Base-by-base conservation (phyloP, 1,139 yeast genomes). In the Kluyveromyces sp. region DNA sequence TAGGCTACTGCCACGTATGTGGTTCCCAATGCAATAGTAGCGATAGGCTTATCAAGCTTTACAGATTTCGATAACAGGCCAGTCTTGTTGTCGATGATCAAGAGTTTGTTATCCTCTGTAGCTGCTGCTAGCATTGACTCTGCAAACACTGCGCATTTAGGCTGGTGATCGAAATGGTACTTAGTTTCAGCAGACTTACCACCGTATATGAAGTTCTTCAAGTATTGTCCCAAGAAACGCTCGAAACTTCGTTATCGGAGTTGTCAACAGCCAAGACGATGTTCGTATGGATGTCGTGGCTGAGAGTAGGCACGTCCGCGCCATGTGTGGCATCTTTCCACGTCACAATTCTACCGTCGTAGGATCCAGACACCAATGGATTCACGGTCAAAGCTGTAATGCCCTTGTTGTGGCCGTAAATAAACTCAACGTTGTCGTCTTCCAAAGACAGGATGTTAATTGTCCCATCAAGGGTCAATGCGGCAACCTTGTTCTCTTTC, bases 211-310 rank as follows among this genome's bases (percentile, higher is more conserved):
- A 83, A 69, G 3, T 69, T 57, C 58, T 76, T 78, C 43, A 89
- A n/a, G 78, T 76, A 60, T 88, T 95, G 64, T 92, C 98, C 97
- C 97, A 90, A 1, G 90, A 95, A 31, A 80, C 70, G 25, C 94
- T 74, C 47, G 75, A 67, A 8, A 79, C 53, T 2, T 54, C 50
- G 2, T 61, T 26, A 55, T 64, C 37, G 51, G 54, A 27, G 61
- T 57, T 25, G 50, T 61, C 49, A 62, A 59, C 34, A 69, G 81
- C 41, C 7, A 74, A 78, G 34, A 87, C 73, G 54, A 80, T 72
- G 57, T 83, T 84, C 1, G 73, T 57, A 61, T 85, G 92, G 7
- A 70, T 68, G 4, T 65, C 68, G 10, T 64, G 53, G 27, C 72
- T 63, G 7, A 72, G 60, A 0, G 64, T 57, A 2, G 52, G 53